Evolutionary conservation across 208 protist species (phyloP).

Genomic region (Angomonas desouzai): DNA sequence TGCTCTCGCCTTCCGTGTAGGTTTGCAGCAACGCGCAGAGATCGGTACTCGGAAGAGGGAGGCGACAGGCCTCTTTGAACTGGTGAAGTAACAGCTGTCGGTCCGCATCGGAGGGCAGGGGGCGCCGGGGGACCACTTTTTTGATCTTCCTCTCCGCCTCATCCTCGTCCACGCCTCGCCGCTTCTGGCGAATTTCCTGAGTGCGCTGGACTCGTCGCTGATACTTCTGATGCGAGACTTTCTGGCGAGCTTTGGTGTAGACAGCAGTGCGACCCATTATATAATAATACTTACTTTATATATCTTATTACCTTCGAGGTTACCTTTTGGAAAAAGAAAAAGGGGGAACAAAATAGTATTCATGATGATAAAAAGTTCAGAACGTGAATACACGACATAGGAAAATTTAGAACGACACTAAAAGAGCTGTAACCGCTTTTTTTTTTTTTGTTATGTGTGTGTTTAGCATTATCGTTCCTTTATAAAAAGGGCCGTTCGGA

Average conservation of each 20-base stretch:
- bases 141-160: slow-evolving; percentile 46
- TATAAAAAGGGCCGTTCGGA: background rate
- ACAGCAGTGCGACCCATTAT: slow-evolving; percentile 69
- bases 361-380: slow-evolving; percentile 15
- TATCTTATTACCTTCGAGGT: too few species aligned
- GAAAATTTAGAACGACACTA: background rate
- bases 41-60: slow-evolving; percentile 52
- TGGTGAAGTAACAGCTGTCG: slow-evolving; percentile 55
- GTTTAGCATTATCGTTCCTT: background rate
- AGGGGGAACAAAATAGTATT: slow-evolving; percentile 12
- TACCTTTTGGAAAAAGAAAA: too few species aligned
- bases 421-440: slow-evolving; percentile 3
- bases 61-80: slow-evolving; percentile 75
- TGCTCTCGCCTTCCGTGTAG: slow-evolving; percentile 23
- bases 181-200: slow-evolving; percentile 42
- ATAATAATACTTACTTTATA: background rate
- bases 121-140: slow-evolving; percentile 33
- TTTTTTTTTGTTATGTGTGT: background rate
- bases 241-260: slow-evolving; percentile 54
- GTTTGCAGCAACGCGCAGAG: slow-evolving; percentile 66
- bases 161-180: slow-evolving; percentile 43
- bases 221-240: slow-evolving; percentile 44
- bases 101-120: slow-evolving; percentile 38
- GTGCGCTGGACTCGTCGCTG: slow-evolving; percentile 56
- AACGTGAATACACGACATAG: too few species aligned